Evolutionary conservation across 352 stramenopile species (phyloP).

Genomic region (Aphanomyces stellatus): DNA sequence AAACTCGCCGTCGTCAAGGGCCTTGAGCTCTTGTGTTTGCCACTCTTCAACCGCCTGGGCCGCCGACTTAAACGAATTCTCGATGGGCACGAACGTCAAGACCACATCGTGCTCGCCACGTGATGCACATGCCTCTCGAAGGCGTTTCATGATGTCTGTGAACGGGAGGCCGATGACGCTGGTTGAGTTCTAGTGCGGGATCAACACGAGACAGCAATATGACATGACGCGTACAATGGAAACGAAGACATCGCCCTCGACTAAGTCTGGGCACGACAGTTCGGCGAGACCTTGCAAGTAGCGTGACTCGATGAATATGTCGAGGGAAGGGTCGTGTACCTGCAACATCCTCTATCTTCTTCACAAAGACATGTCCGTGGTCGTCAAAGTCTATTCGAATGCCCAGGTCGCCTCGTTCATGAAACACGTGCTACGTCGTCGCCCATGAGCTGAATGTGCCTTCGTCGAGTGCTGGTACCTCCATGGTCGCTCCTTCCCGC

Average conservation of each 20-base stretch:
- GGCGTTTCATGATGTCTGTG: constrained; percentile 24
- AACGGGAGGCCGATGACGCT: constrained; percentile 18
- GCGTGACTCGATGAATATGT: not conserved
- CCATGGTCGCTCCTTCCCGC: too few relatives aligned
- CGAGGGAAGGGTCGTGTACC: constrained; percentile 12
- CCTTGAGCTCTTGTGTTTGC: constrained; percentile 16
- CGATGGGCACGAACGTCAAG: constrained; percentile 29
- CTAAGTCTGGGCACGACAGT: constrained; percentile 24
- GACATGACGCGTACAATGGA: constrained; percentile 20
- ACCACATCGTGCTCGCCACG: constrained; percentile 21
- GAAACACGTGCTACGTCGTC: constrained; percentile 23
- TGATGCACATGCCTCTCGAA: constrained; percentile 21
- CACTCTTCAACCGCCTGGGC: constrained; percentile 23
- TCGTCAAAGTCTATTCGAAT: constrained; percentile 27
- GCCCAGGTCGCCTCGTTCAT: constrained; percentile 25
- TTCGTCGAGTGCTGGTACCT: not conserved
- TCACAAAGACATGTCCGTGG: constrained; percentile 28
- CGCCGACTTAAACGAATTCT: constrained; percentile 21
- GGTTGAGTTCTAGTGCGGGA: constrained; percentile 14
- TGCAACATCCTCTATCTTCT: constrained; percentile 22
- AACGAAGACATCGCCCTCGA: constrained; percentile 29
- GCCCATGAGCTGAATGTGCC: constrained; percentile 6
- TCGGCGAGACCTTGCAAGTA: constrained; percentile 25
- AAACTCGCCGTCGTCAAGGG: constrained; percentile 29
- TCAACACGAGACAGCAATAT: not conserved